Conservation (phyloP, 1,139 yeast species). For the Barnettozyma hawaiiensis region DNA sequence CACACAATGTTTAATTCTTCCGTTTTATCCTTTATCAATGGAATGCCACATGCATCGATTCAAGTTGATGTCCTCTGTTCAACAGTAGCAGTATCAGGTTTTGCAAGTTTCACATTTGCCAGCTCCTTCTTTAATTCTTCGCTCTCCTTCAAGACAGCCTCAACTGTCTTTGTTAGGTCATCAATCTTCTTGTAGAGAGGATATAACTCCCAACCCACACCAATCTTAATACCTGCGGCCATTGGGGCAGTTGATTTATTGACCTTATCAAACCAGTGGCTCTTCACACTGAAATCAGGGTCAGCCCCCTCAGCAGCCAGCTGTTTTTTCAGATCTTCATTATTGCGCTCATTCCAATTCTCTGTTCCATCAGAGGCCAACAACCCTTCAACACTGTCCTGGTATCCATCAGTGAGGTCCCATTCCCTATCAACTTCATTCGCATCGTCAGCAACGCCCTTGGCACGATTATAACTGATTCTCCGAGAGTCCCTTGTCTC, state of each 20-base stretch:
- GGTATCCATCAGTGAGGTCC: slow-evolving; percentile 78
- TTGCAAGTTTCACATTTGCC: background rate
- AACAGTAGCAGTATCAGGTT: background rate
- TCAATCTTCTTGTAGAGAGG: slow-evolving; percentile 43
- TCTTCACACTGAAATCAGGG: slow-evolving; percentile 56
- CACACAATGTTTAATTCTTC: no score
- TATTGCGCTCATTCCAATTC: slow-evolving; percentile 12
- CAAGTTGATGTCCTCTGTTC: background rate
- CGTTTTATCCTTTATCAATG: no score
- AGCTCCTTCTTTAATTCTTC: slow-evolving; percentile 14
- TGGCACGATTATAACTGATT: slow-evolving; percentile 63
- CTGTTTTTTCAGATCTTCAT: slow-evolving; percentile 43
- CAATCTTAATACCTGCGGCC: slow-evolving; percentile 45
- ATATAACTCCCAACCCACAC: slow-evolving; percentile 64
- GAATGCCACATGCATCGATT: no score
- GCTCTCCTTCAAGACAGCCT: slow-evolving; percentile 18
- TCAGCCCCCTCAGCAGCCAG: slow-evolving; percentile 63
- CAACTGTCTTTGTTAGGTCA: slow-evolving; percentile 29
- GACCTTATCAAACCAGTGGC: slow-evolving; percentile 44
- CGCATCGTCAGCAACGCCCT: slow-evolving; percentile 70
- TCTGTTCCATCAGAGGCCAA: slow-evolving; percentile 23
- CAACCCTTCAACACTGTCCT: slow-evolving; percentile 35
- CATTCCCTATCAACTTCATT: slow-evolving; percentile 76
- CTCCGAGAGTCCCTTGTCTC: slow-evolving; percentile 66
- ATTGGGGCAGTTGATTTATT: slow-evolving; percentile 51